Conservation (phyloP, 306 rosid genomes). For the Pachyrhizus erosus region DNA sequence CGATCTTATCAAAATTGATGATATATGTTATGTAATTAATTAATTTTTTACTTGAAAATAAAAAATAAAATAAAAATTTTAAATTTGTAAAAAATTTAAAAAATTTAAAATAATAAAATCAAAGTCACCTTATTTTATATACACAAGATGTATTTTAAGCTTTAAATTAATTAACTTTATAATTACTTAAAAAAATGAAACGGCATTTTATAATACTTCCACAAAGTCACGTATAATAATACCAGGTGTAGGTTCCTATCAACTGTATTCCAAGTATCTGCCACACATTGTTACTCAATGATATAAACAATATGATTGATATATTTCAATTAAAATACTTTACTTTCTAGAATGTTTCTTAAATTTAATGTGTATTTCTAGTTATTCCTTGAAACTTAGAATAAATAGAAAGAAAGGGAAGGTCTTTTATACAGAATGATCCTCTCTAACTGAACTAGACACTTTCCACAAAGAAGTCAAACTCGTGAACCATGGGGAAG, state of each 20-base stretch:
- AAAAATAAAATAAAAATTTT: no score
- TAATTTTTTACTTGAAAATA: no score
- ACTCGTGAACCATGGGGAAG: constrained; percentile 35
- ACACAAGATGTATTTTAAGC: no score
- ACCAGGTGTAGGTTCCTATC: neutral
- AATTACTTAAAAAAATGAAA: no score
- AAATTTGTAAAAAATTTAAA: no score
- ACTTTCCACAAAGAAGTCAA: constrained; percentile 20
- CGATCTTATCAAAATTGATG: neutral
- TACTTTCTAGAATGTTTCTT: neutral
- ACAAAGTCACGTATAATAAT: neutral
- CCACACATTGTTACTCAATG: neutral
- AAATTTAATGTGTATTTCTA: neutral
- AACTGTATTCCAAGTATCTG: constrained; percentile 31
- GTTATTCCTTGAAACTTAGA: neutral
- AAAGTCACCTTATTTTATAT: no score
- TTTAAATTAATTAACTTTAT: no score
- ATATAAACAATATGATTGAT: neutral
- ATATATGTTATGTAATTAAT: no score
- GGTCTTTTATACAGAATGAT: neutral
- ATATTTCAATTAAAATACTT: neutral
- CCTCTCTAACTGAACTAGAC: constrained; percentile 2
- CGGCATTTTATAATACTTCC: neutral
- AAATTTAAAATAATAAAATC: no score
- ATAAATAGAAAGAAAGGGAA: constrained; percentile 29